These are phyloP conservation scores for Debaryomyces udenii DNA, from an alignment of 1,139 yeast genomes.

Conservation along the genomic window DNA sequence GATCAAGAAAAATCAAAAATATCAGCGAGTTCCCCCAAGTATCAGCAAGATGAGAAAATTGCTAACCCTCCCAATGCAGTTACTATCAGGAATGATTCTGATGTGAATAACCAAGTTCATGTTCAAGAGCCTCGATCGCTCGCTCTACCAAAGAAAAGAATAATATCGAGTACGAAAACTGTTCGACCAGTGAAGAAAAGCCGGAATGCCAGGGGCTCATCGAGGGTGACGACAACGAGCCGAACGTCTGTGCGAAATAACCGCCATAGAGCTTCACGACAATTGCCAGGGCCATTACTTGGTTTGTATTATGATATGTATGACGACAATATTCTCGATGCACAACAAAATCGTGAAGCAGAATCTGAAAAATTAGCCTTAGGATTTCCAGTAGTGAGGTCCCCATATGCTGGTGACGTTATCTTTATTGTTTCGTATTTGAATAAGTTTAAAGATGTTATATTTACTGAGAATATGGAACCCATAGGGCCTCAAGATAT, in stretches of 20 bases:
- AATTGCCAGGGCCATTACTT: conserved; percentile 45
- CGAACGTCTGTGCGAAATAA: conserved; percentile 39
- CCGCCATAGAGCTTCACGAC: conserved; percentile 34
- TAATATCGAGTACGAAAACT: conserved; percentile 5
- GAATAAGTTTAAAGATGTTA: conserved; percentile 40
- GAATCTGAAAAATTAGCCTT: conserved; percentile 31
- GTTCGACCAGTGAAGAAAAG: not conserved
- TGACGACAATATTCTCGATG: conserved; percentile 37
- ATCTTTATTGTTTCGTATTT: conserved; percentile 45
- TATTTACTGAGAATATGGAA: conserved; percentile 31
- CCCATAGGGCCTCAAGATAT: conserved; percentile 48
- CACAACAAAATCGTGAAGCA: conserved; percentile 23
- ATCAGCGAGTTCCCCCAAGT: too few species aligned
- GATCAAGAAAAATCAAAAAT: not conserved
- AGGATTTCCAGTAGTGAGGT: conserved; percentile 31
- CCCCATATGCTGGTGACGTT: conserved; percentile 52
- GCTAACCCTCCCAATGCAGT: not conserved
- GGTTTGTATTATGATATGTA: conserved; percentile 41
- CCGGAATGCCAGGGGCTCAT: conserved; percentile 6
- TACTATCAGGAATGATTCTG: not conserved
- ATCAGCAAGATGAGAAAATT: too few species aligned
- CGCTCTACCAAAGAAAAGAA: not conserved
- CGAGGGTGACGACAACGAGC: conserved; percentile 18
- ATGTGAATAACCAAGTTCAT: not conserved
- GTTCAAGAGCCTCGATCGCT: not conserved